These are phyloP conservation scores for Purpureocillium lavendulum DNA, from an alignment of 2,329 filamentous ascomycete species.

Conservation along the genomic window DNA sequence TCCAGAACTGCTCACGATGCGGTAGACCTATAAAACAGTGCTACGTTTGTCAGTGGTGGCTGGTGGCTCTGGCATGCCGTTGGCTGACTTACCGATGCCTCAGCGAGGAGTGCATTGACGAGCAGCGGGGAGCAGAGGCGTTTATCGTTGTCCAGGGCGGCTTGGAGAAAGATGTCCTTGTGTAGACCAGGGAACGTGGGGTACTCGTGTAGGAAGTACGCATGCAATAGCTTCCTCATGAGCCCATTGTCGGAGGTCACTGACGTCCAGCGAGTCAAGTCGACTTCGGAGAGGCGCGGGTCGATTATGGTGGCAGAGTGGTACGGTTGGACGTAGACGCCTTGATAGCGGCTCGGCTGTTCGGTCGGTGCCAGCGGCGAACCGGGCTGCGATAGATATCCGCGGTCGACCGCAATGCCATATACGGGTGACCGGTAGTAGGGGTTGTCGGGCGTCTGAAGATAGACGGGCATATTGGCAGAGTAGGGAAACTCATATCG, in stretches of 20 bases:
- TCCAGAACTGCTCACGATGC: slow-evolving; percentile 4
- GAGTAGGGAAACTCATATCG: slow-evolving; percentile 25
- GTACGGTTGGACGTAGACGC: too few species aligned
- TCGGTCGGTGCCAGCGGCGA: too few species aligned
- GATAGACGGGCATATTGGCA: slow-evolving; percentile 12
- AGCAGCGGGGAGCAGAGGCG: slow-evolving; percentile 8
- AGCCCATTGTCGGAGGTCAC: slow-evolving; percentile 8
- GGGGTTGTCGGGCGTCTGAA: slow-evolving; percentile 10
- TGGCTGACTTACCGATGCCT: slow-evolving; percentile 3
- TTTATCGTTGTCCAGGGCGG: slow-evolving; percentile 2
- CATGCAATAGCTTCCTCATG: slow-evolving; percentile 6
- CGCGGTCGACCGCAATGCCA: slow-evolving; percentile 1
- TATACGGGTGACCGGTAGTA: slow-evolving; percentile 13
- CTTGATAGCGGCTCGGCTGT: too few species aligned
- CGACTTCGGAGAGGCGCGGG: slow-evolving; percentile 14
- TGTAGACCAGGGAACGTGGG: slow-evolving; percentile 7
- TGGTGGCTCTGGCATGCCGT: neutral
- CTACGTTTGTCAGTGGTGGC: neutral
- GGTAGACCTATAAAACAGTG: neutral
- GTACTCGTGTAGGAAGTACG: slow-evolving; percentile 10
- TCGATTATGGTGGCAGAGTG: slow-evolving; percentile 14
- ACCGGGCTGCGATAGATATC: too few species aligned
- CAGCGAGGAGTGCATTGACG: slow-evolving; percentile 7
- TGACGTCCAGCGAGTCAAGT: slow-evolving; percentile 8
- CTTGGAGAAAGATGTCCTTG: slow-evolving; percentile 11